A percentile compares a stretch with the other conserved stretches of the same genome.
These are phyloP conservation scores for Casaregolazyma suthepensis DNA, from an alignment of 1,139 yeast species.

Conservation along the genomic window DNA sequence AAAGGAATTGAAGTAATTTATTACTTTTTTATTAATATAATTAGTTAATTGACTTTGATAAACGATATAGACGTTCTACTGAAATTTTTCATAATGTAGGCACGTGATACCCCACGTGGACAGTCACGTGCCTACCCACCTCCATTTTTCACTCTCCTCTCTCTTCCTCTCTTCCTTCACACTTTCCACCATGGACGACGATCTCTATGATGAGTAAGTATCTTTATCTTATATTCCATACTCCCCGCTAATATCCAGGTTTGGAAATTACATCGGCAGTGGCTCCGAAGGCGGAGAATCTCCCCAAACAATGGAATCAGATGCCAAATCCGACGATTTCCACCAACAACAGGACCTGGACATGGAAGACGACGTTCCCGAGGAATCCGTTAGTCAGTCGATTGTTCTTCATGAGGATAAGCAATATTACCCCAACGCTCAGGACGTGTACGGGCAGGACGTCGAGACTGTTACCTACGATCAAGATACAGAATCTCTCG, in stretches of 20 bases:
- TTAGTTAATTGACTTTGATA: not conserved
- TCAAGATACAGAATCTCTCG: constrained; percentile 46
- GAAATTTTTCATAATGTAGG: not conserved
- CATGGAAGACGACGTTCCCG: constrained; percentile 14
- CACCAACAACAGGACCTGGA: constrained; percentile 11
- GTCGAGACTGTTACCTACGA: constrained; percentile 62
- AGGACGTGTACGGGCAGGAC: constrained; percentile 47
- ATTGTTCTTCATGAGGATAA: constrained; percentile 44
- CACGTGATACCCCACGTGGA: not conserved
- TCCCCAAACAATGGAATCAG: not conserved
- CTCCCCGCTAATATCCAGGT: constrained; percentile 25
- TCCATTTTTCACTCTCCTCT: not conserved
- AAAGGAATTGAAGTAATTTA: no score
- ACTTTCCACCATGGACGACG: constrained; percentile 37
- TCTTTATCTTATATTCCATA: constrained; percentile 18
- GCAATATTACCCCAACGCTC: constrained; percentile 38
- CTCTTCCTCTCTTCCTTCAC: not conserved
- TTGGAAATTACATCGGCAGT: constrained; percentile 64
- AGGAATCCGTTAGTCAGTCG: constrained; percentile 20
- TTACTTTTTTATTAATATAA: no score
- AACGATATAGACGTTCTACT: not conserved
- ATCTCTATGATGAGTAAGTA: constrained; percentile 61
- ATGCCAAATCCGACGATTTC: not conserved
- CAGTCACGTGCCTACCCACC: not conserved
- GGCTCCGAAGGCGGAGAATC: constrained; percentile 12